Conservation (phyloP, 2,329 filamentous ascomycete genomes). For the Claviceps sp. region DNA sequence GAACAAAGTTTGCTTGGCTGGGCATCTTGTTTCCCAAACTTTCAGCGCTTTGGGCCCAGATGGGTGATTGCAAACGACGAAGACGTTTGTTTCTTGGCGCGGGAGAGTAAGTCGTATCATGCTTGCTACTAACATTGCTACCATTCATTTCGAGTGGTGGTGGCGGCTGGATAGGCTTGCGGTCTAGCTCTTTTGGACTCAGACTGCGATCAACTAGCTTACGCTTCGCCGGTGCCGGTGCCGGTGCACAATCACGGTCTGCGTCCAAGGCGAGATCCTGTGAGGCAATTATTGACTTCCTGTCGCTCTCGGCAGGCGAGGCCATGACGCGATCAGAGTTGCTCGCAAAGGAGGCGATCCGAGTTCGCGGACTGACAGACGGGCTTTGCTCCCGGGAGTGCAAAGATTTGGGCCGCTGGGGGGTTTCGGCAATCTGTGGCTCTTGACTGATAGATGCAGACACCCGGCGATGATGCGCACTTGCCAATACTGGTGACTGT, state of each 20-base stretch:
- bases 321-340: conserved; percentile 20
- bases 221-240: conserved; percentile 24
- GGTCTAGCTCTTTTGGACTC: conserved; percentile 37
- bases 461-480: conserved; percentile 16
- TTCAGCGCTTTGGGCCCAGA: conserved; percentile 34
- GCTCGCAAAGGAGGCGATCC: conserved; percentile 38
- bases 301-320: conserved; percentile 14
- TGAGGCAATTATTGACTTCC: conserved; percentile 10
- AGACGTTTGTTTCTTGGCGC: conserved; percentile 26
- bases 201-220: conserved; percentile 28
- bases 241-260: conserved; percentile 10
- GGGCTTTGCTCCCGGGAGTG: conserved; percentile 56
- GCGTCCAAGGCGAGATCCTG: conserved; percentile 18
- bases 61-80: conserved; percentile 25
- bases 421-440: conserved; percentile 25
- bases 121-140: conserved; percentile 9
- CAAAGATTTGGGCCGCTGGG: conserved; percentile 37
- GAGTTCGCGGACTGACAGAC: conserved; percentile 69
- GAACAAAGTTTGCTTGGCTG: conserved; percentile 29
- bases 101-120: conserved; percentile 19
- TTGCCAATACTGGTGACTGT: conserved; percentile 16
- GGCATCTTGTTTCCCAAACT: conserved; percentile 23
- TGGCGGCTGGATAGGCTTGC: conserved; percentile 32
- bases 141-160: conserved; percentile 39
- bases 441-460: conserved; percentile 30